Evolutionary conservation across 345 rosid species (phyloP).

Genomic region (Noccaea caerulescens): DNA sequence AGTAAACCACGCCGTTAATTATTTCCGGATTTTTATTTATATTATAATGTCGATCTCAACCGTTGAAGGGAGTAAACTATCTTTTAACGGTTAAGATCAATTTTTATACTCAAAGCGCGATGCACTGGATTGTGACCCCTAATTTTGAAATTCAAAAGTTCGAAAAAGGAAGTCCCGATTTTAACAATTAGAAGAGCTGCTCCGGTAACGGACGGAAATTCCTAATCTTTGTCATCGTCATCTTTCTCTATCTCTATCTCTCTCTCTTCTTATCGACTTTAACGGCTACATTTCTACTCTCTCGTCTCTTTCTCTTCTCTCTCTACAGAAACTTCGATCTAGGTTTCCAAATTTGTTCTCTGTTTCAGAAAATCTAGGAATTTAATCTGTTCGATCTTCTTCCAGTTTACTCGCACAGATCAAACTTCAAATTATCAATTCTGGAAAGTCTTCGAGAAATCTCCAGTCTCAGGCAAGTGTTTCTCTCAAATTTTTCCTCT

Average conservation of each 20-base stretch:
- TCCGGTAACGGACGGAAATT: conserved; percentile 22
- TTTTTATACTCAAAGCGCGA: not conserved
- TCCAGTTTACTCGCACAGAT: conserved; percentile 13
- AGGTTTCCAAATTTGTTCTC: conserved; percentile 1
- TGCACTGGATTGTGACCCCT: conserved; percentile 30
- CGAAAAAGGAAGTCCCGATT: conserved; percentile 19
- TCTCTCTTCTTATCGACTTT: conserved; percentile 24
- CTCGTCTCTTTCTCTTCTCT: conserved; percentile 13
- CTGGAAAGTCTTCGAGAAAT: conserved; percentile 31
- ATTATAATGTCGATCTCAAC: not conserved
- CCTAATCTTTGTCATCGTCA: conserved; percentile 29
- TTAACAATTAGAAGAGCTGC: conserved; percentile 21
- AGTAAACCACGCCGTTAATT: no score
- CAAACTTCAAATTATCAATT: conserved; percentile 16
- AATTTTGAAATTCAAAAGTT: conserved; percentile 51
- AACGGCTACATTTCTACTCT: conserved; percentile 43
- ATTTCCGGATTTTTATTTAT: not conserved
- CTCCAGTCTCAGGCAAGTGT: conserved; percentile 35
- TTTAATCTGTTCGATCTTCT: conserved; percentile 25
- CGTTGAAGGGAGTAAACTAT: not conserved
- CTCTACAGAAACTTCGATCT: conserved; percentile 26
- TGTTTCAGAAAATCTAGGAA: conserved; percentile 2
- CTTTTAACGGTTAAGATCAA: conserved; percentile 10
- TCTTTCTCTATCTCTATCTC: not conserved
- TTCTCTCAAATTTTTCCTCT: not conserved